phyloP scores from a whole-genome alignment of 352 stramenopile species.

The Pythium apleroticum region DNA sequence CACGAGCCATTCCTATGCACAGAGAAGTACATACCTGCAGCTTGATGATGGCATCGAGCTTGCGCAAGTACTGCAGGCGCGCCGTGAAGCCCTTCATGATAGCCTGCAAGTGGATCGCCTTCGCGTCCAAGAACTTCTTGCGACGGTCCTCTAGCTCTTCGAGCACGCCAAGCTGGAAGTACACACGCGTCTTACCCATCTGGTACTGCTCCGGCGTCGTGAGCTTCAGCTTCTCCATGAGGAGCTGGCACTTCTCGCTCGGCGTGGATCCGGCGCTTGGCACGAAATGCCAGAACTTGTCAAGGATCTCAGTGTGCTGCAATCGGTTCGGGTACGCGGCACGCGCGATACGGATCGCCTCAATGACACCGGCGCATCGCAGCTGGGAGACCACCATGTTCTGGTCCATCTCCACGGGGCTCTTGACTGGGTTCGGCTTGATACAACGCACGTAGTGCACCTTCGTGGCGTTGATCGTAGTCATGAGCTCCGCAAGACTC shows the following conservation, averaged over 20 bases:
- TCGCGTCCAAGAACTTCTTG: slow-evolving; percentile 83
- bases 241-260: slow-evolving; percentile 65
- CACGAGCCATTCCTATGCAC: not conserved
- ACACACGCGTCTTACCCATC: slow-evolving; percentile 87
- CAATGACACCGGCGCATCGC: slow-evolving; percentile 98
- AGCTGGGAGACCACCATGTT: slow-evolving; percentile 95
- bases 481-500: slow-evolving; percentile 93
- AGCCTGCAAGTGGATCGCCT: slow-evolving; percentile 74
- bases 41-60: slow-evolving; percentile 80
- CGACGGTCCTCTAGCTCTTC: slow-evolving; percentile 84
- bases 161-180: slow-evolving; percentile 83
- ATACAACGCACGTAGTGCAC: slow-evolving; percentile 99
- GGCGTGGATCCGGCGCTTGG: slow-evolving; percentile 52
- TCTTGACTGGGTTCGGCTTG: slow-evolving; percentile 98
- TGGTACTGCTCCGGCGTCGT: slow-evolving; percentile 76
- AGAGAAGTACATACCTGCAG: slow-evolving; percentile 43
- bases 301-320: slow-evolving; percentile 82
- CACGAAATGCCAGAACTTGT: slow-evolving; percentile 86
- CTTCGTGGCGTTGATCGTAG: slow-evolving; percentile 93
- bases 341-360: slow-evolving; percentile 97
- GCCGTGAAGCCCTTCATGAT: slow-evolving; percentile 78
- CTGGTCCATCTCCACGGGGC: slow-evolving; percentile 87
- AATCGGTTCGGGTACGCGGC: slow-evolving; percentile 98
- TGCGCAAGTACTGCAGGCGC: slow-evolving; percentile 74
- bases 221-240: slow-evolving; percentile 83